Conservation (phyloP, 1,139 yeast genomes). For the Lodderomyces orthopsilosis region DNA sequence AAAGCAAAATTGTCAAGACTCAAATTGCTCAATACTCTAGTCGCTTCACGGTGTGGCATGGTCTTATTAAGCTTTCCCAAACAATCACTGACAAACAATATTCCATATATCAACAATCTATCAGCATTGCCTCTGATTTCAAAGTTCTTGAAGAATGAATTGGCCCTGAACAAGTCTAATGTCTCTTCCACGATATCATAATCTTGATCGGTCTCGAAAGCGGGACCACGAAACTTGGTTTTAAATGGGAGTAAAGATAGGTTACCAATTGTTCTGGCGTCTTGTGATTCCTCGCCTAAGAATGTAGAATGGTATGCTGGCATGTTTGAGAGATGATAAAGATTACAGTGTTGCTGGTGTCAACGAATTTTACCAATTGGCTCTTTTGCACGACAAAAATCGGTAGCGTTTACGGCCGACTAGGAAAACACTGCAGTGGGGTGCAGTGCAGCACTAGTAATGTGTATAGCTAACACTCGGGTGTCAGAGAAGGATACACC, state of each 20-base stretch:
- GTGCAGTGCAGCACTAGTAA: background rate
- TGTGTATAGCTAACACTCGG: too few species aligned
- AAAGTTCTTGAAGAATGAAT: slow-evolving; percentile 92
- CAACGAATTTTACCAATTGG: background rate
- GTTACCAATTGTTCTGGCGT: slow-evolving; percentile 55
- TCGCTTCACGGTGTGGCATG: slow-evolving; percentile 60
- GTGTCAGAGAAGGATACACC: too few species aligned
- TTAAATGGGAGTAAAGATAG: slow-evolving; percentile 78
- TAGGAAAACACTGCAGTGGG: background rate
- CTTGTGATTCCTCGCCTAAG: slow-evolving; percentile 52
- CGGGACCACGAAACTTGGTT: slow-evolving; percentile 86
- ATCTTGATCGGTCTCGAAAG: slow-evolving; percentile 76
- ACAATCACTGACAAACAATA: slow-evolving; percentile 83
- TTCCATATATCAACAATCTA: slow-evolving; percentile 94
- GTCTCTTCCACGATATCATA: slow-evolving; percentile 92
- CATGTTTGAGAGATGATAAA: slow-evolving; percentile 21
- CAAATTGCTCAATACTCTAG: slow-evolving; percentile 69
- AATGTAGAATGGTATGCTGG: slow-evolving; percentile 94
- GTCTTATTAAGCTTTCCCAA: slow-evolving; percentile 55
- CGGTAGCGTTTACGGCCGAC: background rate
- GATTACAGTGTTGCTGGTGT: background rate
- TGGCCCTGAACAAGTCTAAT: slow-evolving; percentile 89
- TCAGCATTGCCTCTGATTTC: slow-evolving; percentile 97
- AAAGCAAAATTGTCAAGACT: slow-evolving; percentile 85
- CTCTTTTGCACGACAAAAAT: background rate